phyloP scores from a whole-genome alignment of 148 eudicot genomes.

The Rhododendron henanense region DNA sequence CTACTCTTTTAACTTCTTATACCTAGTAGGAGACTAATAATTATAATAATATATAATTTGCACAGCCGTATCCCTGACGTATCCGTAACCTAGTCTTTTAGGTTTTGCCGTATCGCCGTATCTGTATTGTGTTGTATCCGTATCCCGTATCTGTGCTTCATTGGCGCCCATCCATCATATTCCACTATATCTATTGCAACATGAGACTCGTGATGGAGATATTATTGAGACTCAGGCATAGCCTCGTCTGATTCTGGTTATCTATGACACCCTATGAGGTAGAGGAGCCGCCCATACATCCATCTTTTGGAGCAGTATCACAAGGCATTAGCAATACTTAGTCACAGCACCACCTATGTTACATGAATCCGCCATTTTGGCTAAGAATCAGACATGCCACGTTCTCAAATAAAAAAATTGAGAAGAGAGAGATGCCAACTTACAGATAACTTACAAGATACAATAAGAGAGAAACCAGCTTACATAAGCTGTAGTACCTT shows the following conservation, averaged over 20 bases:
- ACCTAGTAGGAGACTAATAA: too few relatives aligned
- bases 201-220: neutral
- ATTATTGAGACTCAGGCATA: neutral
- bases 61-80: too few relatives aligned
- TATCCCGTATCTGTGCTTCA: too few relatives aligned
- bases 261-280: neutral
- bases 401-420: neutral
- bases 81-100: too few relatives aligned
- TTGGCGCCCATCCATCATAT: too few relatives aligned
- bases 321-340: neutral
- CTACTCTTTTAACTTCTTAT: too few relatives aligned
- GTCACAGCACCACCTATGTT: neutral
- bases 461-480: neutral
- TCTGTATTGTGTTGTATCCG: too few relatives aligned
- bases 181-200: too few relatives aligned
- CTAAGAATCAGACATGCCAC: neutral
- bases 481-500: neutral
- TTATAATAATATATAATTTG: too few relatives aligned
- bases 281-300: neutral
- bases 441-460: neutral
- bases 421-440: neutral
- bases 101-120: too few relatives aligned
- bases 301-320: neutral
- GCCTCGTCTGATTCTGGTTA: neutral
- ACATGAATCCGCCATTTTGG: neutral